Evolutionary conservation across 2,329 filamentous ascomycete species (phyloP), one percentile per base, ranked within the genome.

Genomic region (Colletotrichum lentis): DNA sequence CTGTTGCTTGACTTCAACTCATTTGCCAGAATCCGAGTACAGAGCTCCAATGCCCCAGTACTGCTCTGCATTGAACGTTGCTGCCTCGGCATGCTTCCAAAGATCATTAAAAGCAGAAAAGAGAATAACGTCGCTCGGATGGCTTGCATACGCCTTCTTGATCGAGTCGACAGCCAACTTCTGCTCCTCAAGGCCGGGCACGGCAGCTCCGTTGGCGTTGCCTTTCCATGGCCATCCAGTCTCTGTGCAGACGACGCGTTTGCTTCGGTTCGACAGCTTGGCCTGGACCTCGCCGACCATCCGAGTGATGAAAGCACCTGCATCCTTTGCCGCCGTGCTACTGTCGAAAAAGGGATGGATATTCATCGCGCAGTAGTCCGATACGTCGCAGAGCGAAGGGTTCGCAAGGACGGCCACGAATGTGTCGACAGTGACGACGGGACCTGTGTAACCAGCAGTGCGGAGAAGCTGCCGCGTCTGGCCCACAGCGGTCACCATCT

Each of bases 341-440:
- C 83, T 78, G 73, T 96, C 91, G 77, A 96, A 97, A 85, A 94
- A 97, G 14, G 93, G 87, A 78, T 97, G 93, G 72, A 89, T 87
- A 79, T 97, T 97, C 76, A 91, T 86, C 18, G 92, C 91, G 74
- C 90, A 93, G 80, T 91, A 92, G 75, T 96, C 93, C 1, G 91
- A 92, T 53, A 82, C 84, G 31, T 88, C 77, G 79, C 93, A 96
- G 55, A 97, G 84, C 59, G 86, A 80, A 0, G 90, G 90, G 73
- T 95, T 85, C 58, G 82, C 79, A 55, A 89, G 81, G n/a, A 89
- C 84, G 5, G 90, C 88, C 24, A 86, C 84, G 73, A 92, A 91
- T 0, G 92, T 95, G 76, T 97, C 94, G 54, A 95, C 91, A 0
- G 91, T 89, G 44, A 94, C 91, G 37, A 97, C 88, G 1, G 88